Base-by-base conservation (phyloP, 306 rosid species). In the Urtica urens region DNA sequence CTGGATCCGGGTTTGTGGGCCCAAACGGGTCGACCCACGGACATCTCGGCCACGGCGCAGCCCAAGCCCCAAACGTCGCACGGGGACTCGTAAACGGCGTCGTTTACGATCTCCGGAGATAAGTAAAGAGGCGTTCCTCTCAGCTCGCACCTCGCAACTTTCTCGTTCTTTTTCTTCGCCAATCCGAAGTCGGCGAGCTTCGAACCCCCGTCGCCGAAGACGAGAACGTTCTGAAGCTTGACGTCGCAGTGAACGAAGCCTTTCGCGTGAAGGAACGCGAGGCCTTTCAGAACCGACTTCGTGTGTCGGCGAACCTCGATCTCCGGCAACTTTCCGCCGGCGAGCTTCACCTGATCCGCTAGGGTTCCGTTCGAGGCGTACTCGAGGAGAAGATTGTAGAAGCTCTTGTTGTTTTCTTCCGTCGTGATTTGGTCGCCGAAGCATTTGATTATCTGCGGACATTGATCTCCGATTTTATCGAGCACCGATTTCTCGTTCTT, bases 171-270 rank as follows among this genome's bases (percentile, higher is more conserved):
- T 23, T 54, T 60, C 58, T 74, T 84, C 0, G 95, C 78, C 1
- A 88, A 75, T 13, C 97, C 97, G 15, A 88, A 88, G 46, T 88
- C 95, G 0, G 93, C 86, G 2, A 88, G 72, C 48, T 88, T 88
- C 16, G 68, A 68, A 0, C 28, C 59, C 0, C 60, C 93, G 34
- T 72, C 30, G 1, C 31, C 72, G 20, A 88, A 84, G 14, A 84
- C 58, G 0, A 84, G 90, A 14, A 88, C 60, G 48, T 88, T 88
- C 10, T 67, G 65, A 2, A 80, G 82, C 74, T 88, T 88, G 17
- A 88, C 21, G 10, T 88, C 95, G 49, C 97, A 84, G 75, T 84
- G 97, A 33, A 88, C 93, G n/a, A 74, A 81, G 6, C 87, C 93
- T 0, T 62, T 66, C 0, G 58, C 39, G 50, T 88, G 97, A 40